Conservation (phyloP, 2,329 filamentous ascomycete species). For the Cladosporium sp. region DNA sequence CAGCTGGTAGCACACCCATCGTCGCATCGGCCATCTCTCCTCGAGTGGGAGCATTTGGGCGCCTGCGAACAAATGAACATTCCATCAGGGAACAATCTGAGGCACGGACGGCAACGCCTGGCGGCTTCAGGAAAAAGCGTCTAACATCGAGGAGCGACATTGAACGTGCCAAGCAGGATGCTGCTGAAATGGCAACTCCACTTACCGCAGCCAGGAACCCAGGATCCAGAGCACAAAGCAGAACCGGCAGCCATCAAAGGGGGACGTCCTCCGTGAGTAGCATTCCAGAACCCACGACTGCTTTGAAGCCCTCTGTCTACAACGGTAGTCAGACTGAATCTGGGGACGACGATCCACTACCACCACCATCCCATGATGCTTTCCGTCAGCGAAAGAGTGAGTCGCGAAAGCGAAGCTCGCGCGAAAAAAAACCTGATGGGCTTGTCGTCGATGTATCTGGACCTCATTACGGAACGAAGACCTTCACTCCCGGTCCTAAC, state of each 20-base stretch:
- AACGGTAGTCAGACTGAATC: slow-evolving; percentile 18
- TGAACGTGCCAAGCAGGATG: slow-evolving; percentile 51
- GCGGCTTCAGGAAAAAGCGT: slow-evolving; percentile 57
- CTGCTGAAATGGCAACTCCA: slow-evolving; percentile 52
- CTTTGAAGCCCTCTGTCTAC: slow-evolving; percentile 20
- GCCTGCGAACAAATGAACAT: no score
- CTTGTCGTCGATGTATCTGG: slow-evolving; percentile 50
- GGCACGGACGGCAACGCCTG: slow-evolving; percentile 52
- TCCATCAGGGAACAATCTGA: slow-evolving; percentile 35
- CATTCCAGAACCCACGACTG: slow-evolving; percentile 25
- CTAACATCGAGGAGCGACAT: slow-evolving; percentile 59
- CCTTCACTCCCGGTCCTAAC: slow-evolving; percentile 21
- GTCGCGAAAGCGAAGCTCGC: slow-evolving; percentile 61
- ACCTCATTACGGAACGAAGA: slow-evolving; percentile 31
- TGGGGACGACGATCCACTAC: slow-evolving; percentile 47
- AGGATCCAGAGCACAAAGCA: slow-evolving; percentile 12
- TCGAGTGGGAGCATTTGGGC: no score
- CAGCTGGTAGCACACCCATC: slow-evolving; percentile 79
- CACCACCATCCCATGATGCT: slow-evolving; percentile 64
- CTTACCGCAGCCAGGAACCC: slow-evolving; percentile 60
- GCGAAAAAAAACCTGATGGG: slow-evolving; percentile 73
- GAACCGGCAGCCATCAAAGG: slow-evolving; percentile 14
- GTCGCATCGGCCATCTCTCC: slow-evolving; percentile 59
- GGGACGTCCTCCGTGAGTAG: slow-evolving; percentile 22
- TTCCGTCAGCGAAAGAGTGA: slow-evolving; percentile 61